Evolutionary conservation across 2,329 filamentous ascomycete genomes (phyloP), one percentile per base, ranked within the genome.

Genomic region (Cladorrhinum sp.): DNA sequence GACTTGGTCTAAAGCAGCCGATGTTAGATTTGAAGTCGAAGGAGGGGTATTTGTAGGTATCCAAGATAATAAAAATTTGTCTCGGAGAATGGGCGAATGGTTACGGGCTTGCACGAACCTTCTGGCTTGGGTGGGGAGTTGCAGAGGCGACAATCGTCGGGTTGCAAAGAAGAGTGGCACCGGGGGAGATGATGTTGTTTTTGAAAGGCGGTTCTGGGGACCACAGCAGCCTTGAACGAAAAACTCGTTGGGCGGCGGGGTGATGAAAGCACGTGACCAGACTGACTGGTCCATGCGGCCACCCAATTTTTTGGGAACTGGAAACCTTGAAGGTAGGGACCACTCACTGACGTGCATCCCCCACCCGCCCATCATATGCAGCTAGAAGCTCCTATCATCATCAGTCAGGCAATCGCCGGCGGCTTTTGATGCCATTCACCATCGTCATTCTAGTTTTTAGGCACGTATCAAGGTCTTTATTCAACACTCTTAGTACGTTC

Each of bases 1-100:
- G 78, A 80, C 79, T 77, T 80, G 76, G 57, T 61, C 67, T 68
- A 57, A 54, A 58, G 36, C 58, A 41, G 52, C 29, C 49, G 25
- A 62, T 20, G 64, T 68, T 60, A 66, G 65, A 57, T 58, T 58
- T 62, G 58, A 57, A 60, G 36, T 12, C 6, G 41, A 55, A 53
- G 57, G 59, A 56, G 60, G 58, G 57, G 59, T 49, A 62, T 59
- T 62, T 64, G 64, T 62, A 59, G 53, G 18, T 25, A 57, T n/a
- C 27, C 25, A 27, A 36, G 51, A 38, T 24, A 51, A 48, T 36
- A 38, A 48, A 50, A 48, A 60, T 50, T 57, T 52, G 52, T 29
- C 20, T 29, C 23, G 48, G 10, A 45, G 48, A 53, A 57, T 25
- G 45, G 50, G 27, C n/a, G 27, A 32, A 49, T 16, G 18, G 29